Percentiles rank a stretch among this genome's conserved stretches.
These are phyloP conservation scores for Trichosporon asahii DNA, from an alignment of 1,284 basidiomycete genomes.

Conservation along the genomic window DNA sequence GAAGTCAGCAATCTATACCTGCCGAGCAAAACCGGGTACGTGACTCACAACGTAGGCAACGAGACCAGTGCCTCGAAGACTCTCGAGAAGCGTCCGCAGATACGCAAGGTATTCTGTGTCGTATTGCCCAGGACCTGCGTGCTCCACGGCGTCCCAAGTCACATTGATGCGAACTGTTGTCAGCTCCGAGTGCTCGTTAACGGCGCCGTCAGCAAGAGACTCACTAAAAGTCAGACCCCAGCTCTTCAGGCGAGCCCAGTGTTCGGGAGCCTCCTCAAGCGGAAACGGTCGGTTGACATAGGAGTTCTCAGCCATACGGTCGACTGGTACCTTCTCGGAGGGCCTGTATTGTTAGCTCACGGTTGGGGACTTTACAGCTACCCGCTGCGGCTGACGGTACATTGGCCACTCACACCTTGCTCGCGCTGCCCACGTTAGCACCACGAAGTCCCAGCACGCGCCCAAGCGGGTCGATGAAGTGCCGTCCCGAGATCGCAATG, in stretches of 20 bases:
- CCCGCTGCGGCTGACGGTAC: too few relatives aligned
- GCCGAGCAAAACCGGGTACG: too few relatives aligned
- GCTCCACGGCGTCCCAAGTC: conserved; percentile 96
- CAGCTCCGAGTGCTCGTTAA: conserved; percentile 6
- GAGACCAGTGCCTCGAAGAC: conserved; percentile 78
- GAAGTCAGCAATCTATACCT: neutral
- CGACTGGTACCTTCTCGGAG: conserved; percentile 20
- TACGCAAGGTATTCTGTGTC: conserved; percentile 82
- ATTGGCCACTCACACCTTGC: conserved; percentile 68
- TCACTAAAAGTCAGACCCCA: conserved; percentile 83
- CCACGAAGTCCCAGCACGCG: conserved; percentile 73
- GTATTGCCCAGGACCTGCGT: conserved; percentile 79
- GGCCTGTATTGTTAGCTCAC: conserved; percentile 25
- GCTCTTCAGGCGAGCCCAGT: conserved; percentile 70
- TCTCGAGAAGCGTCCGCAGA: conserved; percentile 64
- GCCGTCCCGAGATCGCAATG: conserved; percentile 56
- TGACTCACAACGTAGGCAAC: conserved; percentile 81
- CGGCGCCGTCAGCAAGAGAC: too few relatives aligned
- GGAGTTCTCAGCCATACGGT: conserved; percentile 60
- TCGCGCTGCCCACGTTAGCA: conserved; percentile 75
- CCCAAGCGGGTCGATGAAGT: conserved; percentile 72
- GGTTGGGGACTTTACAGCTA: too few relatives aligned
- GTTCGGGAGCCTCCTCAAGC: conserved; percentile 73
- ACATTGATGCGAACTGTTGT: conserved; percentile 74
- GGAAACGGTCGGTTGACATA: conserved; percentile 83